Percentiles rank a stretch among this genome's conserved stretches.
phyloP scores from a whole-genome alignment of 768 basidiomycete genomes.

The Paxillus involutus region DNA sequence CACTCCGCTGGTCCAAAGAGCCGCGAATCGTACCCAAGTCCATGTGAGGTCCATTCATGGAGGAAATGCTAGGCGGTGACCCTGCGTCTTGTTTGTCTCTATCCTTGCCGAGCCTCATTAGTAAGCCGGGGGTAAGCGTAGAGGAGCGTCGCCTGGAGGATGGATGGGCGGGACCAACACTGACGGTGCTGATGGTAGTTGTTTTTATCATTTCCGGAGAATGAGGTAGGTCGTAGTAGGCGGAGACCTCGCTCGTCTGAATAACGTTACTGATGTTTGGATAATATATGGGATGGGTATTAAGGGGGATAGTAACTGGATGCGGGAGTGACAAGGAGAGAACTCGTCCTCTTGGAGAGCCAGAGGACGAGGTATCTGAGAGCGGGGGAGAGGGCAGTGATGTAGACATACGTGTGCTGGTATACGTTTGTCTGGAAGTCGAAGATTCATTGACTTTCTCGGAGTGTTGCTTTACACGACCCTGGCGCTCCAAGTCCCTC shows the following conservation, averaged over 20 bases:
- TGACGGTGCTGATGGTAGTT: constrained; percentile 25
- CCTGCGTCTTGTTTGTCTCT: constrained; percentile 5
- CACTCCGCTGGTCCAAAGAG: not conserved
- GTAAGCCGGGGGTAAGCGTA: constrained; percentile 18
- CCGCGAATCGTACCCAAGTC: not conserved
- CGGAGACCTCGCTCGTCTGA: constrained; percentile 3
- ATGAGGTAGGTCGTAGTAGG: constrained; percentile 3
- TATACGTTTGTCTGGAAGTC: not conserved
- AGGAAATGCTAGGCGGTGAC: not conserved
- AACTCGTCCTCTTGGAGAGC: constrained; percentile 20
- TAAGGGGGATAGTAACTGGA: not conserved
- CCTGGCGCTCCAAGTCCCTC: constrained; percentile 50
- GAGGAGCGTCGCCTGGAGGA: constrained; percentile 24
- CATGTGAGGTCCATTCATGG: not conserved
- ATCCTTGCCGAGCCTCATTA: constrained; percentile 2
- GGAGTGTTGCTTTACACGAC: constrained; percentile 13
- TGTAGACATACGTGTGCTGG: not conserved
- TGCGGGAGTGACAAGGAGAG: constrained; percentile 11
- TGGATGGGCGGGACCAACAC: constrained; percentile 11
- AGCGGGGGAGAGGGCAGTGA: constrained; percentile 26
- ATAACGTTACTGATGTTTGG: constrained; percentile 25
- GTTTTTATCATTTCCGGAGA: constrained; percentile 7
- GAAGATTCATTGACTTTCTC: not conserved
- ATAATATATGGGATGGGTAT: constrained; percentile 5
- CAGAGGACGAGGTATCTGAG: constrained; percentile 25